Conservation (phyloP, 2,329 filamentous ascomycete genomes). For the Ustulina deusta region DNA sequence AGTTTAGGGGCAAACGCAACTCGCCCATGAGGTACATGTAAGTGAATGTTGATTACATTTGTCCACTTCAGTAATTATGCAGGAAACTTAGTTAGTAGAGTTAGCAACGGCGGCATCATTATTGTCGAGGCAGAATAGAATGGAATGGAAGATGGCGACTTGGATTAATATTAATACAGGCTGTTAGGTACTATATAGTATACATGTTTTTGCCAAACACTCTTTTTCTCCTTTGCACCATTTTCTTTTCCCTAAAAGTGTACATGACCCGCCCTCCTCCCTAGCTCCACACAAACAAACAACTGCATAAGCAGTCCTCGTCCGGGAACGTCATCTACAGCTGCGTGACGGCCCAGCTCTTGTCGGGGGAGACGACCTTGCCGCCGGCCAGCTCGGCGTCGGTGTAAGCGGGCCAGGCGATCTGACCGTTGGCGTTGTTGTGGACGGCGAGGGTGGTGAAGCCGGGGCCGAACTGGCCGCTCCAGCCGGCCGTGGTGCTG, state of each 20-base stretch:
- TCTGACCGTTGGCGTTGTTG: constrained; percentile 57
- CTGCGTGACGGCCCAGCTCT: constrained; percentile 44
- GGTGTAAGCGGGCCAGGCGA: constrained; percentile 66
- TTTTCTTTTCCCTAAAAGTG: no score
- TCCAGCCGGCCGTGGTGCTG: constrained; percentile 67
- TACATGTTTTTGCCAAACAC: background rate
- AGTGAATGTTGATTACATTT: no score
- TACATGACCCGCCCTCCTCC: background rate
- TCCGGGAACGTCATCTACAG: constrained; percentile 29
- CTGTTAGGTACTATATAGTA: no score
- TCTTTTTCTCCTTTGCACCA: no score
- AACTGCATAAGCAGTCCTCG: background rate
- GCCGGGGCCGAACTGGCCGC: constrained; percentile 65
- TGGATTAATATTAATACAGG: background rate
- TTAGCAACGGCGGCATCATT: no score
- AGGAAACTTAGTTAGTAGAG: no score
- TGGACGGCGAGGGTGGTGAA: constrained; percentile 67
- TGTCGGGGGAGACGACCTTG: constrained; percentile 61
- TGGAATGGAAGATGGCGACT: background rate
- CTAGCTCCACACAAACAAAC: no score
- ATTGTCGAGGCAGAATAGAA: no score
- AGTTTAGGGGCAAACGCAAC: no score
- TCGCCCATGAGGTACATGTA: no score
- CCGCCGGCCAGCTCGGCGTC: constrained; percentile 62
- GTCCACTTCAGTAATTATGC: no score